These are phyloP conservation scores for Vitis hybrid DNA, from an alignment of 177 flowering plant species.

Conservation along the genomic window DNA sequence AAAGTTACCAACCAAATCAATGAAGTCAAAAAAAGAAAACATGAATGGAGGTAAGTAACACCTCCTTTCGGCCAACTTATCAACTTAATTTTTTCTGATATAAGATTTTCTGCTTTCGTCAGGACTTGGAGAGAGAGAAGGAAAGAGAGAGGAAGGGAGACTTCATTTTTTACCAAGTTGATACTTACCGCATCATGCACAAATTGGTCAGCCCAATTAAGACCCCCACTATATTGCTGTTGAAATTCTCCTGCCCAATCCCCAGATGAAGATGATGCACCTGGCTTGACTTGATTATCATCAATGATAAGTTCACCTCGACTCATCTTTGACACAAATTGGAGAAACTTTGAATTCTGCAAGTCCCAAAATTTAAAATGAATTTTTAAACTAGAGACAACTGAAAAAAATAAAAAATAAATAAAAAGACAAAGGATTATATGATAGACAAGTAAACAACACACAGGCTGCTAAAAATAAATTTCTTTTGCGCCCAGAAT, in stretches of 20 bases:
- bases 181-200: slow-evolving; percentile 44
- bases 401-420: neutral
- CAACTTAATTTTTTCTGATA: too few relatives aligned
- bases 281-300: slow-evolving; percentile 85
- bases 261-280: slow-evolving; percentile 40
- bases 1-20: too few relatives aligned
- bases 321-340: slow-evolving; percentile 98
- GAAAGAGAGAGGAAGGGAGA: neutral
- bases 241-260: slow-evolving; percentile 91
- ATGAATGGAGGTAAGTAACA: too few relatives aligned
- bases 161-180: neutral
- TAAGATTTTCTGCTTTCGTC: too few relatives aligned
- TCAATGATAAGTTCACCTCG: slow-evolving; percentile 95
- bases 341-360: slow-evolving; percentile 97
- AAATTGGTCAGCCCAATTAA: slow-evolving; percentile 83
- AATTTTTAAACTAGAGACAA: neutral
- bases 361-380: slow-evolving; percentile 10
- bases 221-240: slow-evolving; percentile 52
- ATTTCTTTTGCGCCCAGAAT: too few relatives aligned
- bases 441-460: too few relatives aligned
- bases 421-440: neutral
- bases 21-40: too few relatives aligned
- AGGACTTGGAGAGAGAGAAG: too few relatives aligned
- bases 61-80: too few relatives aligned
- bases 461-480: too few relatives aligned